phyloP scores from a whole-genome alignment of 345 rosid species.

The Moricandia moricandioides region DNA sequence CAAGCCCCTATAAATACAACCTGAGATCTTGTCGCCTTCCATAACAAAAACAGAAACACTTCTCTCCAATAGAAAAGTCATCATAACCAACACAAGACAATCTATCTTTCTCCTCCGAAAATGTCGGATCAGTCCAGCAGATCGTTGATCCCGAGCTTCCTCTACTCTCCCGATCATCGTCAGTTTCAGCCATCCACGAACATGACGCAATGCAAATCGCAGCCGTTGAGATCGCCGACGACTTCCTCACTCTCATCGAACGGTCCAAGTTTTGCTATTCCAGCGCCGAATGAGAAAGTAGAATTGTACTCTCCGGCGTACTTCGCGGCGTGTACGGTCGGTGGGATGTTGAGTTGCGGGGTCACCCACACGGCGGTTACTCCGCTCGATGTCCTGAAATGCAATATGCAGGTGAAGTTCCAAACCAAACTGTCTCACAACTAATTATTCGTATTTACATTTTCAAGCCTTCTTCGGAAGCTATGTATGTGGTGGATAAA shows the following conservation, averaged over 20 bases:
- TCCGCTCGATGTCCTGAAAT: slow-evolving; percentile 94
- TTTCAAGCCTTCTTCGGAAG: background rate
- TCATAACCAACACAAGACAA: background rate
- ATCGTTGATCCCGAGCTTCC: slow-evolving; percentile 68
- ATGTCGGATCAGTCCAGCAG: slow-evolving; percentile 49
- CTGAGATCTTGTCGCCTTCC: background rate
- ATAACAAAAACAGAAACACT: background rate
- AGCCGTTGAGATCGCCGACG: slow-evolving; percentile 8
- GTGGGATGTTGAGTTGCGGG: slow-evolving; percentile 76
- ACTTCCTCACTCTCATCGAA: slow-evolving; percentile 16
- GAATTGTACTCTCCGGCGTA: slow-evolving; percentile 75
- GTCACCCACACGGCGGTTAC: slow-evolving; percentile 84
- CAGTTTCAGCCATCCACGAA: slow-evolving; percentile 26
- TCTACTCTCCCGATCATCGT: slow-evolving; percentile 48
- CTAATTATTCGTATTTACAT: background rate
- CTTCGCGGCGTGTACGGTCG: slow-evolving; percentile 77
- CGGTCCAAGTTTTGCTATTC: slow-evolving; percentile 39
- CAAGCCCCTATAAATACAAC: slow-evolving; percentile 15
- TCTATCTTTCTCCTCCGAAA: background rate
- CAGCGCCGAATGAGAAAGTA: slow-evolving; percentile 72
- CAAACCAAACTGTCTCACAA: background rate
- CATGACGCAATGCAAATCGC: background rate
- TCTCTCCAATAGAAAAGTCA: background rate
- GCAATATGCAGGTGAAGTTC: slow-evolving; percentile 88
- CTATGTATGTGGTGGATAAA: background rate